Base-by-base conservation (phyloP, 2,329 filamentous ascomycete genomes). In the Capronia epimyces region DNA sequence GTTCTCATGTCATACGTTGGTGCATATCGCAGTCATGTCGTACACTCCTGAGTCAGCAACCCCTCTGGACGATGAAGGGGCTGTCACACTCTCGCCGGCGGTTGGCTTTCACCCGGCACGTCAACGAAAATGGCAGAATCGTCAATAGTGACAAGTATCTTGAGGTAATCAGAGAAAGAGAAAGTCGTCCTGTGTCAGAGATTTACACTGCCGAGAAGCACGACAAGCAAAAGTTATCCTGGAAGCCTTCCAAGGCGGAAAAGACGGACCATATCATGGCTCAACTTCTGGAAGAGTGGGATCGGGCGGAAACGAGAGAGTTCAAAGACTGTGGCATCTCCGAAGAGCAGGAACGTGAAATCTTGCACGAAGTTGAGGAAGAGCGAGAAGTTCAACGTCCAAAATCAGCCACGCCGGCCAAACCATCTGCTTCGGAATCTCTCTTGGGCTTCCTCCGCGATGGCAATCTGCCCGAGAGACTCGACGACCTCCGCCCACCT, bases 301-400 rank as follows among this genome's bases (percentile, higher is more conserved):
- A 53, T 1, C 62, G 72, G 9, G 72, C 75, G 46, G 63, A 62
- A 1, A 55, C 64, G 2, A 32, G 57, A 0, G 56, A 65, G 1
- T 59, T 72, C 21, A 56, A 63, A 1, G 60, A 68, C 0, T 67
- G 69, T 0, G 65, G 67, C 0, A 65, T 86, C 0, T 67, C 78
- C 2, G 82, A 87, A 59, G 84, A 88, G 50, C 82, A 87, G 56
- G 84, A 88, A 61, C 73, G 83, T 0, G 84, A 58, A 39, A 68
- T 88, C 0, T 72, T 79, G 0, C 81, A 80, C 0, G 83, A 89
- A 53, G 73, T 79, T 1, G 80, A 87, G 56, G 66, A 76, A 21
- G 80, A 87, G 59, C 68, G 73, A 1, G 67, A 85, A 43, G 57
- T 79, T 0, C 69, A 85, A 56, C 69, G 68, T 1, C 77, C 80